Evolutionary conservation across 306 rosid genomes (phyloP).

Genomic region (Cicer bijugum): DNA sequence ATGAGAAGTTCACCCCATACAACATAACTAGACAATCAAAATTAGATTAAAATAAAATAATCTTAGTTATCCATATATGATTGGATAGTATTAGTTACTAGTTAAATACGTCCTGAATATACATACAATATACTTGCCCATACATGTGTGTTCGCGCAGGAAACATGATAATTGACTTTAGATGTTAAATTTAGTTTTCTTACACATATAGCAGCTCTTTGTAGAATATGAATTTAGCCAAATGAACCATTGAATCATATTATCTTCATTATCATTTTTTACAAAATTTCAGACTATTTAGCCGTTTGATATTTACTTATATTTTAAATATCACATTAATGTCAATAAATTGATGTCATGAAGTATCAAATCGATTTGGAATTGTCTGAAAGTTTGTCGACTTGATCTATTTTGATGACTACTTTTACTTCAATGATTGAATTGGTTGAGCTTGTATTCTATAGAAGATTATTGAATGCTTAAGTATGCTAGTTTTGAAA

Average conservation of each 20-base stretch:
- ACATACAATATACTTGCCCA: conserved; percentile 10
- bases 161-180: background rate
- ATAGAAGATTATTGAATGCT: background rate
- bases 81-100: background rate
- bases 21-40: background rate
- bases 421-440: conserved; percentile 1
- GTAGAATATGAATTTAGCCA: background rate
- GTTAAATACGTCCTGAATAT: background rate
- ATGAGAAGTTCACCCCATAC: background rate
- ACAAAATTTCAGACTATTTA: background rate
- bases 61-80: background rate
- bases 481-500: background rate
- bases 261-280: background rate
- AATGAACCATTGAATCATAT: background rate
- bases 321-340: background rate
- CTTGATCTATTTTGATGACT: background rate
- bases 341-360: background rate
- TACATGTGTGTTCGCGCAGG: background rate
- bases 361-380: background rate
- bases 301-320: background rate
- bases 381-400: background rate
- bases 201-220: background rate
- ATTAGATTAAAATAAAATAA: background rate
- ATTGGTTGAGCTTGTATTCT: background rate
- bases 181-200: background rate